phyloP scores from a whole-genome alignment of 768 basidiomycete species.

The Leccinum uliginosum region DNA sequence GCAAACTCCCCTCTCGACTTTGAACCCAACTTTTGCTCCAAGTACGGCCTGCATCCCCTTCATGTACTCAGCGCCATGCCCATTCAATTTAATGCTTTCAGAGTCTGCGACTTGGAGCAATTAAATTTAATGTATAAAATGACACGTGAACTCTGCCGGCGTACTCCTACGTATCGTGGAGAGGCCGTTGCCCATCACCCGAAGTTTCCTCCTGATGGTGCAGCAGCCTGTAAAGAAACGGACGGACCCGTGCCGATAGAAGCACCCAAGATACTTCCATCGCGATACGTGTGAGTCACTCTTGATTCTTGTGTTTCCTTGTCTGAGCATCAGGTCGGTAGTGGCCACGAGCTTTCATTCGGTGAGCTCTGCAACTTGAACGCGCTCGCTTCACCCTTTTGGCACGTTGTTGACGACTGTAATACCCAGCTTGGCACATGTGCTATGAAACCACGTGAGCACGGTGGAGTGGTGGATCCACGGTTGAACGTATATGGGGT shows the following conservation, averaged over 20 bases:
- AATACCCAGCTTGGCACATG: constrained; percentile 14
- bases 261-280: neutral
- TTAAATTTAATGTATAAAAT: constrained; percentile 54
- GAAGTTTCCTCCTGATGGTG: constrained; percentile 25
- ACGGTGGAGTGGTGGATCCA: constrained; percentile 10
- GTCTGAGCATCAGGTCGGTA: neutral
- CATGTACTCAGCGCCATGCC: neutral
- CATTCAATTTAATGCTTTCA: neutral
- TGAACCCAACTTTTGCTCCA: constrained; percentile 40
- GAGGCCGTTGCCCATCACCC: constrained; percentile 22
- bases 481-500: constrained; percentile 15
- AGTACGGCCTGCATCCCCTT: constrained; percentile 28
- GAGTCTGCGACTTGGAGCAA: constrained; percentile 37
- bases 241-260: constrained; percentile 13
- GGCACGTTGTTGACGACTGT: too few relatives aligned
- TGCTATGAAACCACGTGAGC: constrained; percentile 49
- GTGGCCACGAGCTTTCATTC: neutral
- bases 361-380: neutral
- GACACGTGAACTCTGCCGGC: constrained; percentile 48
- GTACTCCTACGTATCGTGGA: constrained; percentile 38
- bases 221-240: constrained; percentile 21
- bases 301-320: neutral
- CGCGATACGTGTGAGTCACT: neutral
- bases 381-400: too few relatives aligned
- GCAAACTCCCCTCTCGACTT: constrained; percentile 42